Conservation (phyloP, 1,284 basidiomycete species). For the Fomitopsis schrenkii region DNA sequence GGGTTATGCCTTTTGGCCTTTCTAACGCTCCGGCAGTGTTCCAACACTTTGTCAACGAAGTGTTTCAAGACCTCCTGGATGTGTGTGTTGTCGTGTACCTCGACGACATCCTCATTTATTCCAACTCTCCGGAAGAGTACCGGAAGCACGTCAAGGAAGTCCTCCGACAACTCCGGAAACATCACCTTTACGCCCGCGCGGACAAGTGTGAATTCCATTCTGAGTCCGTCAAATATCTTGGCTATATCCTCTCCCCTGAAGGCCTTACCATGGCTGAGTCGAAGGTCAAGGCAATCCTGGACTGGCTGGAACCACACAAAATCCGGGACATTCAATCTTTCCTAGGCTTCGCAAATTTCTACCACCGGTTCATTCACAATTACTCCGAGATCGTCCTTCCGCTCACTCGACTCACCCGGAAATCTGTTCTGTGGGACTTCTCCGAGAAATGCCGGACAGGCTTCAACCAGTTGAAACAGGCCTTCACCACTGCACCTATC, state of each 20-base stretch:
- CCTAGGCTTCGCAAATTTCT: conserved; percentile 36
- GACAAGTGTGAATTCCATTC: conserved; percentile 36
- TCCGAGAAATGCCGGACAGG: background rate
- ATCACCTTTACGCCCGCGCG: conserved; percentile 16
- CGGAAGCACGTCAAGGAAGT: conserved; percentile 16
- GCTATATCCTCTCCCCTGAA: conserved; percentile 29
- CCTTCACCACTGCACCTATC: conserved; percentile 19
- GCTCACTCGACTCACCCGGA: conserved; percentile 22
- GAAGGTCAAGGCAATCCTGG: conserved; percentile 34
- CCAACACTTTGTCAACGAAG: conserved; percentile 11
- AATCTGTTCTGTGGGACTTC: conserved; percentile 24
- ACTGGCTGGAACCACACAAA: conserved; percentile 34
- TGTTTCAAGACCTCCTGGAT: conserved; percentile 3
- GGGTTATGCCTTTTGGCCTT: conserved; percentile 10
- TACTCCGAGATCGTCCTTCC: conserved; percentile 25
- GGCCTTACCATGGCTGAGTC: conserved; percentile 34
- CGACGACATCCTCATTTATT: conserved; percentile 25
- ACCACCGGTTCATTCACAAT: conserved; percentile 33
- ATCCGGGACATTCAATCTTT: conserved; percentile 29
- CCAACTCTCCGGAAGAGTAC: conserved; percentile 18
- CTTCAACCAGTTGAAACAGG: background rate
- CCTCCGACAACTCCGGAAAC: background rate
- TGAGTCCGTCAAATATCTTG: conserved; percentile 35
- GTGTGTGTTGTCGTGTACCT: conserved; percentile 20
- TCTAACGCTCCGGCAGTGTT: conserved; percentile 6